A percentile compares a stretch with the other conserved stretches of the same genome.
These are phyloP conservation scores for Iris macrosiphon DNA, from an alignment of 106 monocot species.

Conservation along the genomic window DNA sequence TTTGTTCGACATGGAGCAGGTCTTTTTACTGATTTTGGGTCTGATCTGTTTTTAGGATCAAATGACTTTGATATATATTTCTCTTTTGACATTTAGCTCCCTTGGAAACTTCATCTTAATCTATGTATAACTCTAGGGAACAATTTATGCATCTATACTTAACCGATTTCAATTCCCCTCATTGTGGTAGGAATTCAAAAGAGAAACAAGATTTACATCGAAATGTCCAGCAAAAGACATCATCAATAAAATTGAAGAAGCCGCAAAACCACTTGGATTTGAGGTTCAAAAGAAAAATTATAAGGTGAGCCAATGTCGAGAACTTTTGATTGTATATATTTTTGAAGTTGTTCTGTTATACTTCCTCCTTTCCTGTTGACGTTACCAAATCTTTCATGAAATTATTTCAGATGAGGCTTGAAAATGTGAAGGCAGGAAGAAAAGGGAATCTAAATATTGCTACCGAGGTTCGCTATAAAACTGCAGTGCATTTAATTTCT, in stretches of 20 bases:
- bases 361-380: no score
- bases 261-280: slow-evolving; percentile 91
- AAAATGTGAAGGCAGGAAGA: slow-evolving; percentile 91
- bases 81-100: no score
- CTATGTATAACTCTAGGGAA: no score
- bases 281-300: slow-evolving; percentile 93
- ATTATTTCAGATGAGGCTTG: slow-evolving; percentile 66
- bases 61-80: neutral
- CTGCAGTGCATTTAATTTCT: neutral
- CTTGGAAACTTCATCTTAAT: no score
- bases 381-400: neutral
- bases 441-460: slow-evolving; percentile 93
- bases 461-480: slow-evolving; percentile 55
- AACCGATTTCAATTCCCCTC: neutral
- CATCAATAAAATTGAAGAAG: slow-evolving; percentile 88
- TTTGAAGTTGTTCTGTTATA: no score
- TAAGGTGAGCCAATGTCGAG: slow-evolving; percentile 38
- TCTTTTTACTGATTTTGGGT: slow-evolving; percentile 8
- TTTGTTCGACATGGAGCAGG: slow-evolving; percentile 77
- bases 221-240: slow-evolving; percentile 84
- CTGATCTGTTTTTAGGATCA: neutral
- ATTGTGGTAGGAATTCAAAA: slow-evolving; percentile 89
- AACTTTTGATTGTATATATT: no score
- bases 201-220: slow-evolving; percentile 94
- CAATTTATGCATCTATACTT: no score